Conservation (phyloP, 169 alveolate species). For the Plasmodium ovale region DNA sequence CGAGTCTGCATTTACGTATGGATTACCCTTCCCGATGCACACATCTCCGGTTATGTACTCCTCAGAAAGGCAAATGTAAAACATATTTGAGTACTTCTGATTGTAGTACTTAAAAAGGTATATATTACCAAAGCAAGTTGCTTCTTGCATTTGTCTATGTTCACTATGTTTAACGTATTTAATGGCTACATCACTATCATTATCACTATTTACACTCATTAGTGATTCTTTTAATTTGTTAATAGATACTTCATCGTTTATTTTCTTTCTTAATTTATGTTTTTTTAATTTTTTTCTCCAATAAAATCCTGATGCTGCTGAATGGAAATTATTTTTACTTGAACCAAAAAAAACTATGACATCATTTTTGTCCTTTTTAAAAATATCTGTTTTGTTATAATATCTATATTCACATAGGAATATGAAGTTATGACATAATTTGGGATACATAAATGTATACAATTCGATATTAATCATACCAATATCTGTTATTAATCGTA, state of each 20-base stretch:
- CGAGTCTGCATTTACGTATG: neutral
- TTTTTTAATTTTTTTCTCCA: constrained; percentile 75
- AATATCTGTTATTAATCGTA: constrained; percentile 67
- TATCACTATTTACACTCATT: constrained; percentile 58
- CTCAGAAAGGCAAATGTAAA: constrained; percentile 55
- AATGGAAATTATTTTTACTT: constrained; percentile 45
- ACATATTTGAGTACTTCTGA: constrained; percentile 66
- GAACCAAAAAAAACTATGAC: constrained; percentile 61
- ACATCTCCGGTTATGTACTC: constrained; percentile 20
- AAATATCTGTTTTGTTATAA: constrained; percentile 71
- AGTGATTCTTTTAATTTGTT: constrained; percentile 35
- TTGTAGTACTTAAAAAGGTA: constrained; percentile 64
- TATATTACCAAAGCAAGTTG: constrained; percentile 39
- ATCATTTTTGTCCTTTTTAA: constrained; percentile 44
- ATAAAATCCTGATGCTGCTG: constrained; percentile 74
- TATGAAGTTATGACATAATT: constrained; percentile 74
- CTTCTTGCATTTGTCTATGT: constrained; percentile 21
- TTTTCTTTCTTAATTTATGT: constrained; percentile 38
- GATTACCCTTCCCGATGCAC: constrained; percentile 63
- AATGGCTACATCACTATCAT: constrained; percentile 68
- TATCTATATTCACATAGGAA: constrained; percentile 69
- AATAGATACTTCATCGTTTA: constrained; percentile 33
- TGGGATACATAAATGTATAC: constrained; percentile 36
- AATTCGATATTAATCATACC: constrained; percentile 74
- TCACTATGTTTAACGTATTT: constrained; percentile 46